These are phyloP conservation scores for Domatiomyces globalis DNA, from an alignment of 2,329 filamentous ascomycete genomes.

Conservation along the genomic window DNA sequence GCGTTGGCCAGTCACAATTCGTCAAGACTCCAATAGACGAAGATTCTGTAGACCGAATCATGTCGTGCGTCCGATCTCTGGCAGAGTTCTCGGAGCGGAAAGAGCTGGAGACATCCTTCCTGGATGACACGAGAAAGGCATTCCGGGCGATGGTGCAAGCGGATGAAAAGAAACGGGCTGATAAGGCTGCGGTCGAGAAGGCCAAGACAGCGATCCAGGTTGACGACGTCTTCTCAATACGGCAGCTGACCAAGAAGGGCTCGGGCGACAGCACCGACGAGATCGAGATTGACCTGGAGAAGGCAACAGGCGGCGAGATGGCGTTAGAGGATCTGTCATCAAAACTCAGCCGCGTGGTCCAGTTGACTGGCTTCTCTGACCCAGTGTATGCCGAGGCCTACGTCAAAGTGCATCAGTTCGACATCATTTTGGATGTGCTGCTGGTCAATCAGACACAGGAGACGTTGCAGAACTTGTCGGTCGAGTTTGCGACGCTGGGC, in stretches of 20 bases:
- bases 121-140: conserved; percentile 87
- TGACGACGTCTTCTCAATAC: conserved; percentile 84
- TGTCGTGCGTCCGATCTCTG: conserved; percentile 88
- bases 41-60: conserved; percentile 94
- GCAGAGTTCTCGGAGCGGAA: conserved; percentile 82
- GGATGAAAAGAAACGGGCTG: conserved; percentile 95
- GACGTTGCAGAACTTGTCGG: conserved; percentile 89
- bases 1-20: conserved; percentile 96
- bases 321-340: conserved; percentile 74
- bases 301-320: conserved; percentile 81
- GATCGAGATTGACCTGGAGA: conserved; percentile 78
- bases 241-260: conserved; percentile 87
- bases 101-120: conserved; percentile 79
- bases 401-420: conserved; percentile 96
- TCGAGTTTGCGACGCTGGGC: conserved; percentile 95
- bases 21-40: conserved; percentile 96
- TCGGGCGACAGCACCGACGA: conserved; percentile 67
- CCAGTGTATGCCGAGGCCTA: conserved; percentile 98
- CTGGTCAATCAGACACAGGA: conserved; percentile 95
- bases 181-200: conserved; percentile 81
- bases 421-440: conserved; percentile 91
- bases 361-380: conserved; percentile 95
- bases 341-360: conserved; percentile 90
- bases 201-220: conserved; percentile 90
- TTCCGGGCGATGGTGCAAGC: conserved; percentile 96